Evolutionary conservation across 1,139 yeast genomes (phyloP).

Genomic region (Chernovozyma aurita): DNA sequence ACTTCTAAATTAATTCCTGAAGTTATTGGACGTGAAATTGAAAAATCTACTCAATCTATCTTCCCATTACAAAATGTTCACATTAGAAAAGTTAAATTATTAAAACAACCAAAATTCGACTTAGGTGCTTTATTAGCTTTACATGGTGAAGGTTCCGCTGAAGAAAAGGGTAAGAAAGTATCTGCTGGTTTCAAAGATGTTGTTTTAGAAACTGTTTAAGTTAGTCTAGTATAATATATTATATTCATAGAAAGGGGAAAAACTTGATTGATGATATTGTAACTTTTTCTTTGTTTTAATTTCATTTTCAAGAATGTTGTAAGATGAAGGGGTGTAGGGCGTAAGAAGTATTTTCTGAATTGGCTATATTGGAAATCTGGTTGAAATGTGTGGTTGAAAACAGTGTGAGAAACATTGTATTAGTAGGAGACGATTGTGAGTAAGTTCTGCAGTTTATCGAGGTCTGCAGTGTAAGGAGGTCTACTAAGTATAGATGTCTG

Average conservation of each 20-base stretch:
- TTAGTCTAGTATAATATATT: slow-evolving; percentile 6
- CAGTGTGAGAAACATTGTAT: no score
- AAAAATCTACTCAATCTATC: slow-evolving; percentile 48
- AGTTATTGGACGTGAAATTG: slow-evolving; percentile 52
- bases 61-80: slow-evolving; percentile 51
- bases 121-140: slow-evolving; percentile 48
- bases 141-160: slow-evolving; percentile 49
- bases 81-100: slow-evolving; percentile 50
- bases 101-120: slow-evolving; percentile 51
- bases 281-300: no score
- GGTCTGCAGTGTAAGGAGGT: no score
- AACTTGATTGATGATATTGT: no score
- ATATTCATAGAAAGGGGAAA: slow-evolving; percentile 2
- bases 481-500: no score
- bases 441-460: no score
- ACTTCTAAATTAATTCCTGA: slow-evolving; percentile 50
- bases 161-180: slow-evolving; percentile 51
- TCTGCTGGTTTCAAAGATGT: slow-evolving; percentile 48
- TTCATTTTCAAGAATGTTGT: no score
- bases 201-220: slow-evolving; percentile 45
- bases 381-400: no score
- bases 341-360: no score
- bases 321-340: no score
- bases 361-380: no score
- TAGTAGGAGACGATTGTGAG: no score